A percentile compares a stretch with the other conserved stretches of the same genome.
Evolutionary conservation across 306 rosid genomes (phyloP).

Genomic region (Castanospermum australe): DNA sequence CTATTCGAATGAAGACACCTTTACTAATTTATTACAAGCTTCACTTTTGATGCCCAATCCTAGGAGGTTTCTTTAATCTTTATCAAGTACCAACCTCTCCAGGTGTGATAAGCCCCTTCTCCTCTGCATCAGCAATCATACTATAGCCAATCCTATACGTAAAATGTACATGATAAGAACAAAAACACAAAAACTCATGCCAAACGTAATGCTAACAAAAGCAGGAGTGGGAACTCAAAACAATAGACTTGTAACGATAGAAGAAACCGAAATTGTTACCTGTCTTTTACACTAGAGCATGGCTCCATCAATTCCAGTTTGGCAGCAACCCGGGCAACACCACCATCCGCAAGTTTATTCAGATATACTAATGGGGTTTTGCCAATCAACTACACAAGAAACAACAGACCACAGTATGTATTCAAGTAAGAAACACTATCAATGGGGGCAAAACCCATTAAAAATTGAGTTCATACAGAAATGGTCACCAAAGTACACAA

Average conservation of each 20-base stretch:
- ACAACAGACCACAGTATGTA: background rate
- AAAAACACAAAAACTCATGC: background rate
- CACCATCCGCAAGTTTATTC: constrained; percentile 47
- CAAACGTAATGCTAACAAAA: background rate
- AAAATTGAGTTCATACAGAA: background rate
- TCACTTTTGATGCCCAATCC: background rate
- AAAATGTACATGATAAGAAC: background rate
- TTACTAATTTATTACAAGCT: background rate
- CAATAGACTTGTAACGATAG: background rate
- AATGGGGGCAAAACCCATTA: background rate
- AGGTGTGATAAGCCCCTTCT: constrained; percentile 53
- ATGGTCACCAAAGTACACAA: background rate
- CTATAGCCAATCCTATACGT: constrained; percentile 60
- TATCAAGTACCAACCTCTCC: constrained; percentile 49
- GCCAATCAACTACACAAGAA: constrained; percentile 50
- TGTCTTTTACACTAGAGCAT: constrained; percentile 70
- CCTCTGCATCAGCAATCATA: constrained; percentile 73
- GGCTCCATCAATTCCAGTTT: constrained; percentile 71
- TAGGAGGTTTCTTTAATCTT: constrained; percentile 9
- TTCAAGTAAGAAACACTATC: constrained; percentile 4
- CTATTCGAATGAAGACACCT: background rate
- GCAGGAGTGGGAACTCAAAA: background rate
- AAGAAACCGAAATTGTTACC: constrained; percentile 28
- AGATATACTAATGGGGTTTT: constrained; percentile 71
- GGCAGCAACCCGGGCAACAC: constrained; percentile 57